A percentile compares a stretch with the other conserved stretches of the same genome.
These are phyloP conservation scores for Candida peoriensis DNA, from an alignment of 805 yeast genomes.

Conservation along the genomic window DNA sequence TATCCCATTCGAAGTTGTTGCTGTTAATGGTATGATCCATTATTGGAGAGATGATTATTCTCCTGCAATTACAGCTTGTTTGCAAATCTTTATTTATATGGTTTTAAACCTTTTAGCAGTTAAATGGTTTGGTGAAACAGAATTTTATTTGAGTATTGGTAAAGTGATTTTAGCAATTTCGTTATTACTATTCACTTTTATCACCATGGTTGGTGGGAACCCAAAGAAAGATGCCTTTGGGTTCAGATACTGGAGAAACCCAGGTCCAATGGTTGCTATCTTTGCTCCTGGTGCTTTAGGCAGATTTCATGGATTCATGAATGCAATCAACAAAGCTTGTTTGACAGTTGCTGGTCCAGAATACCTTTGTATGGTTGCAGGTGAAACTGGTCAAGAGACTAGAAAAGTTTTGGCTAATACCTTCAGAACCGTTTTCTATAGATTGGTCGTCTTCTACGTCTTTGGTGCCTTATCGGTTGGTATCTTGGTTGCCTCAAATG, in stretches of 20 bases:
- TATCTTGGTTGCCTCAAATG: constrained; percentile 57
- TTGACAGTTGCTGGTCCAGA: constrained; percentile 83
- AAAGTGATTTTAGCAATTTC: constrained; percentile 71
- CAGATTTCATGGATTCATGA: constrained; percentile 62
- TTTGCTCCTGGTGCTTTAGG: constrained; percentile 57
- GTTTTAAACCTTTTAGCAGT: constrained; percentile 68
- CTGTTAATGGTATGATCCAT: constrained; percentile 56
- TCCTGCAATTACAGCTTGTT: constrained; percentile 62
- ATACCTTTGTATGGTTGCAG: constrained; percentile 74
- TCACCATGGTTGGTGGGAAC: constrained; percentile 85
- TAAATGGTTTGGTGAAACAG: constrained; percentile 71
- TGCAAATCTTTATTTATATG: constrained; percentile 62
- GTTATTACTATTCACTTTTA: constrained; percentile 63
- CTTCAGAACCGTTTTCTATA: constrained; percentile 60
- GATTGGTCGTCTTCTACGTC: constrained; percentile 56
- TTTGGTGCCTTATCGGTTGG: constrained; percentile 65
- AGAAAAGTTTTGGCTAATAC: constrained; percentile 67
- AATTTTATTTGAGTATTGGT: constrained; percentile 69
- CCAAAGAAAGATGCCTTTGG: constrained; percentile 63
- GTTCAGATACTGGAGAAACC: constrained; percentile 47
- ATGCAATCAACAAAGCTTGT: constrained; percentile 62
- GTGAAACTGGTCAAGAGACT: constrained; percentile 67
- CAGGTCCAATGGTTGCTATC: constrained; percentile 53
- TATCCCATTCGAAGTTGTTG: constrained; percentile 61
- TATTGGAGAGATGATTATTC: constrained; percentile 75